These are phyloP conservation scores for Pyracantha coccinea DNA, from an alignment of 331 rosid species.

Conservation along the genomic window DNA sequence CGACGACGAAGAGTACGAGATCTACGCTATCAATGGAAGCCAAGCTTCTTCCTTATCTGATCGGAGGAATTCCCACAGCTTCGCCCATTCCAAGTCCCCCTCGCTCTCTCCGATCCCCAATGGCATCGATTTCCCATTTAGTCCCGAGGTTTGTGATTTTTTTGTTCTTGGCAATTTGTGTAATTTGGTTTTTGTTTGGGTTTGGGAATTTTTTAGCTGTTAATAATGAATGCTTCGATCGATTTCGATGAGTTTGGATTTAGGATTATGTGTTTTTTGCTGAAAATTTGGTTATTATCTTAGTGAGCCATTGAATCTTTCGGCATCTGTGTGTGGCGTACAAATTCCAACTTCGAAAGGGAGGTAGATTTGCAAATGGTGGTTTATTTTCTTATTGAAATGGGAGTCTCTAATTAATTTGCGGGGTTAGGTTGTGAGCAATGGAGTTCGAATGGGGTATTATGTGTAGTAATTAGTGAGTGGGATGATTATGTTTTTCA, in stretches of 20 bases:
- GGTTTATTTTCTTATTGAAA: not conserved
- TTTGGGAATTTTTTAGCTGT: not conserved
- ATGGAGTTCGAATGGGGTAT: not conserved
- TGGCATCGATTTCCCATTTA: slow-evolving; percentile 37
- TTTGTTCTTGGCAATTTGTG: not conserved
- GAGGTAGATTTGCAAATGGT: not conserved
- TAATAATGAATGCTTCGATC: not conserved
- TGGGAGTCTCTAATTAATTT: not conserved
- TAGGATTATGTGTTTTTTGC: not conserved
- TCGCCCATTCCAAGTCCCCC: slow-evolving; percentile 39
- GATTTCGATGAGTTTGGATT: not conserved
- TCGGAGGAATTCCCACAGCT: slow-evolving; percentile 68
- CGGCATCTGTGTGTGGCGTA: not conserved
- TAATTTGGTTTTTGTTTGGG: not conserved
- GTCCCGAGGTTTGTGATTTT: slow-evolving; percentile 47
- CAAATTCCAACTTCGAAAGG: not conserved
- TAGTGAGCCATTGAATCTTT: not conserved
- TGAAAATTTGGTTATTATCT: not conserved
- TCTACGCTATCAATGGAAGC: slow-evolving; percentile 31
- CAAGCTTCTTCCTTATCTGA: slow-evolving; percentile 38
- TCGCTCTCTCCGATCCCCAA: slow-evolving; percentile 37
- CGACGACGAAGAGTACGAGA: slow-evolving; percentile 44
- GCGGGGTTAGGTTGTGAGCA: not conserved
- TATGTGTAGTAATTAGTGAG: not conserved
- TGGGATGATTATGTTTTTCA: not conserved